Evolutionary conservation across 75 land plant species (phyloP).

Genomic region (Sequoia sempervirens): DNA sequence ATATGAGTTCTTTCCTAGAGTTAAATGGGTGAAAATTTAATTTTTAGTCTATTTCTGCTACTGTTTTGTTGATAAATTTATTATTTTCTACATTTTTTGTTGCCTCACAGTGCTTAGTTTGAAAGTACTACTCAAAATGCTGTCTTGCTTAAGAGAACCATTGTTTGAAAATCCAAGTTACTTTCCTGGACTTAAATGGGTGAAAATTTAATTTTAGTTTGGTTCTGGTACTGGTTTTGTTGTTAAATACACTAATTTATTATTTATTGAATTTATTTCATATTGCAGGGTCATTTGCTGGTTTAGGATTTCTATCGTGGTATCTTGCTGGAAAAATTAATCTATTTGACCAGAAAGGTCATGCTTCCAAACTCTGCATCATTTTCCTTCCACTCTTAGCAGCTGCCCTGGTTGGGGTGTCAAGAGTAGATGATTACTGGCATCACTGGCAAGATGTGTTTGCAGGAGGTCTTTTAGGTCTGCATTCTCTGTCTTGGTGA

Average conservation of each 20-base stretch:
- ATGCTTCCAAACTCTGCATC: slow-evolving; percentile 55
- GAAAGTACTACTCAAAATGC: background rate
- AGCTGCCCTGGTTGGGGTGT: slow-evolving; percentile 39
- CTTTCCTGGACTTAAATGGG: background rate
- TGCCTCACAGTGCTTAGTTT: background rate
- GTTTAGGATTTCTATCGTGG: slow-evolving; percentile 55
- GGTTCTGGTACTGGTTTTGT: background rate
- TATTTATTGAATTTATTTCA: background rate
- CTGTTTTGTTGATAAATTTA: background rate
- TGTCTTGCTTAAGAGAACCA: background rate
- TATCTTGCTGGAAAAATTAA: slow-evolving; percentile 70
- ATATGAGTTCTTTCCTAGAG: background rate
- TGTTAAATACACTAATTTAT: background rate
- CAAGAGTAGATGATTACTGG: slow-evolving; percentile 59
- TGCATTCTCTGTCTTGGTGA: slow-evolving; percentile 3
- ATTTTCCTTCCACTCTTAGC: slow-evolving; percentile 42
- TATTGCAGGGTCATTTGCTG: slow-evolving; percentile 72
- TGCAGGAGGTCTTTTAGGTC: slow-evolving; percentile 50
- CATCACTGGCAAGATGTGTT: slow-evolving; percentile 61
- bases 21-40: background rate
- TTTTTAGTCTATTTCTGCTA: background rate
- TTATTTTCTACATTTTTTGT: background rate
- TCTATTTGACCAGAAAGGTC: slow-evolving; percentile 58
- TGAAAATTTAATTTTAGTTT: background rate
- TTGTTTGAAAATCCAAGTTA: background rate